Evolutionary conservation across 1,139 yeast genomes (phyloP).

Genomic region (Debaryomyces subglobosus): DNA sequence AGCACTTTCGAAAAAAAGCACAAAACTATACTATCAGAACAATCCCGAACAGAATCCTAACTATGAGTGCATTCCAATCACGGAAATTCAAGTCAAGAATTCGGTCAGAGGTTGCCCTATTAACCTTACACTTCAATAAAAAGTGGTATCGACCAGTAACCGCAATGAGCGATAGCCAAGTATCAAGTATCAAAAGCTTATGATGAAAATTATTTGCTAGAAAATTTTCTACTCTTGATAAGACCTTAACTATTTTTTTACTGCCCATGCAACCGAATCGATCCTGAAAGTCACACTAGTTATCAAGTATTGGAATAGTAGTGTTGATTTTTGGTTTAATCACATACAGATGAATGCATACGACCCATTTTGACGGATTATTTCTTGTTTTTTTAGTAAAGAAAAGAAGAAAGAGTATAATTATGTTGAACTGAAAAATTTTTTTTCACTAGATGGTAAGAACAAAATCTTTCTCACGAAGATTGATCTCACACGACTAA

Average conservation of each 20-base stretch:
- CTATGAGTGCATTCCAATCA: neutral
- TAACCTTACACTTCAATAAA: slow-evolving; percentile 17
- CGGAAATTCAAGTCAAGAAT: neutral
- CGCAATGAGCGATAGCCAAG: slow-evolving; percentile 19
- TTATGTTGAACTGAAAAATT: slow-evolving; percentile 18
- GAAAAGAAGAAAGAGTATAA: slow-evolving; percentile 14
- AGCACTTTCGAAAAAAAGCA: slow-evolving; percentile 6
- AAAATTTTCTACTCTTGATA: slow-evolving; percentile 35
- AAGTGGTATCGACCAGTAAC: slow-evolving; percentile 29
- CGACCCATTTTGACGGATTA: slow-evolving; percentile 72
- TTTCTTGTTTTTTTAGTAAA: slow-evolving; percentile 18
- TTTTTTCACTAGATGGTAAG: slow-evolving; percentile 13
- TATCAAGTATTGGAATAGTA: slow-evolving; percentile 11
- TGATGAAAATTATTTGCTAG: slow-evolving; percentile 17
- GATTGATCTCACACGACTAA: neutral
- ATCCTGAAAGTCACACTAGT: slow-evolving; percentile 12
- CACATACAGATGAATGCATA: slow-evolving; percentile 79
- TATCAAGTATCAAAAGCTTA: slow-evolving; percentile 38
- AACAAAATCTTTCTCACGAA: neutral
- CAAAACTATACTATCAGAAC: slow-evolving; percentile 1
- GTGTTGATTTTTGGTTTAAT: slow-evolving; percentile 9
- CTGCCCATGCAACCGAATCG: slow-evolving; percentile 14
- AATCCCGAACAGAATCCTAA: neutral
- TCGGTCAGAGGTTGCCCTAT: slow-evolving; percentile 5
- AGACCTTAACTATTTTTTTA: slow-evolving; percentile 27